phyloP scores from a whole-genome alignment of 2,329 filamentous ascomycete species.

The Aphanocladium album region DNA sequence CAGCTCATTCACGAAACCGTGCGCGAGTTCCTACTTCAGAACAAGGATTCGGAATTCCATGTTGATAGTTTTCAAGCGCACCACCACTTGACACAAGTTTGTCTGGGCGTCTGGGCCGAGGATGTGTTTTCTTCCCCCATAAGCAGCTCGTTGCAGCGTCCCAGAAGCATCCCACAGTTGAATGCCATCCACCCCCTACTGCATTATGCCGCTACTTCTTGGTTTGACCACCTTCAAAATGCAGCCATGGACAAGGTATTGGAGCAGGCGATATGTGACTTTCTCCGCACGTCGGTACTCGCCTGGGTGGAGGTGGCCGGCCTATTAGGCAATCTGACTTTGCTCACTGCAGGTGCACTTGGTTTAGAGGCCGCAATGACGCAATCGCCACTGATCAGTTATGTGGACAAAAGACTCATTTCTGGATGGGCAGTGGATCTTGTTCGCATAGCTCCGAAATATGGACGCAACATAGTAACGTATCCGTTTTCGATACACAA shows the following conservation, averaged over 20 bases:
- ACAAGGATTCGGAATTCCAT: background rate
- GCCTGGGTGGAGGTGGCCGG: background rate
- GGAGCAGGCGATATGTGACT: background rate
- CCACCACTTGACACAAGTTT: background rate
- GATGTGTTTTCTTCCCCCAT: background rate
- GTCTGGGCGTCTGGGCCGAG: background rate
- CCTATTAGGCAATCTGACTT: background rate
- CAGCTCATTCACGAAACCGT: conserved; percentile 2
- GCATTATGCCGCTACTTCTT: background rate
- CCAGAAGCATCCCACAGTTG: background rate
- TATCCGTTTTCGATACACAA: conserved; percentile 1
- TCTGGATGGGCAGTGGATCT: conserved; percentile 1
- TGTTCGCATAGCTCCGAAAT: background rate
- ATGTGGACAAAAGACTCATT: background rate
- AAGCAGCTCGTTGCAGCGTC: background rate
- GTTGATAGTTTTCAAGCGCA: background rate
- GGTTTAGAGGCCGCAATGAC: background rate
- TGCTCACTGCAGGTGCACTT: background rate
- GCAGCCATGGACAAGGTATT: background rate
- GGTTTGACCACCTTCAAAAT: background rate
- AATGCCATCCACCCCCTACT: background rate
- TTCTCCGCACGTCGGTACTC: background rate
- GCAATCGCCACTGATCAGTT: background rate
- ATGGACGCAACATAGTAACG: background rate
- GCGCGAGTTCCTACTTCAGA: background rate